Evolutionary conservation across 345 rosid genomes (phyloP), one percentile per base, ranked within the genome.

Genomic region (Eucalyptus regnans): DNA sequence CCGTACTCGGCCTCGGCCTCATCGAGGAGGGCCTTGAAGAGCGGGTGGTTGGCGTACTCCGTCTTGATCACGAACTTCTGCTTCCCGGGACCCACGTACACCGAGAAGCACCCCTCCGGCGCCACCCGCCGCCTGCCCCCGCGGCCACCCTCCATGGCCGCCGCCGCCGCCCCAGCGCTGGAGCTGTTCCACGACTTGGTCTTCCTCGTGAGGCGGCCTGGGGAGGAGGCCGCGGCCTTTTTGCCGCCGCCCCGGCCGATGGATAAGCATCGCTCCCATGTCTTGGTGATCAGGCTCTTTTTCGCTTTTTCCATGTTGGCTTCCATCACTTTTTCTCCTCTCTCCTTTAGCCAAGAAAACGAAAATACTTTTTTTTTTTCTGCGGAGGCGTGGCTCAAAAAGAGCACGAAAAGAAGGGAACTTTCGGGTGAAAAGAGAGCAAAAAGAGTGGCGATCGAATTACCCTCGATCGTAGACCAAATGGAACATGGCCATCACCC

Each of bases 1-100:
- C 98, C 98, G 71, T 92, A 95, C 90, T 94, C 98, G 23, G 93
- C 89, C 91, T 94, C 98, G 4, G 97, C 98, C 79, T 96, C 97
- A 64, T 96, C 96, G 8, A 96, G 92, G 88, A 96, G 90, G 51
- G 90, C 58, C 93, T 88, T 92, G 92, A 96, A 96, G 43, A 93
- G 89, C 12, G 96, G 96, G 90, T 95, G 98, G 88, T 94, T 96
- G 13, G 92, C 96, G 29, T 87, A 93, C 91, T 93, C 94, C 1
- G 96, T 92, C 89, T 92, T 94, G 85, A 96, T 88, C 71, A 93
- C 93, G 76, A 95, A 96, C 88, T 95, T 94, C 60, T 94, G 94
- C 89, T 89, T 95, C 52, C 92, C 90, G 1, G 94, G 91, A 8
- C 98, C 98, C 12, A 96, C 96, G 87, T 92, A 96, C 37, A 95